Conservation (phyloP, 2,329 filamentous ascomycete species). For the Coleophoma crateriformis region DNA sequence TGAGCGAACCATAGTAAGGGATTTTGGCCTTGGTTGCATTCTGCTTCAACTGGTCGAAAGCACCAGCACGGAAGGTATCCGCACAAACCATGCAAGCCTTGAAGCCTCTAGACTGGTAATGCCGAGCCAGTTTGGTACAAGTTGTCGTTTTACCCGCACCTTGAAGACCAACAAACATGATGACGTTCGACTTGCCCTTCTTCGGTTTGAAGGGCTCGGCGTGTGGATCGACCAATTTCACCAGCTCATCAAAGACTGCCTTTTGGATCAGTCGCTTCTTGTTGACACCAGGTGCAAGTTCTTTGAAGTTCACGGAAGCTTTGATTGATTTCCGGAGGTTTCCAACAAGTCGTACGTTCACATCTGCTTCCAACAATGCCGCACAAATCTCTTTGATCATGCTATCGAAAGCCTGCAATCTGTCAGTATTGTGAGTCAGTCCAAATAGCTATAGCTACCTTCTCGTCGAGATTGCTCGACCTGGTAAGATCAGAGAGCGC, state of each 20-base stretch:
- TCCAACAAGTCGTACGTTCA: conserved; percentile 91
- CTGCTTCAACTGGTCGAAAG: conserved; percentile 97
- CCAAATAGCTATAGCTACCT: conserved; percentile 45
- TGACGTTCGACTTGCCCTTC: conserved; percentile 93
- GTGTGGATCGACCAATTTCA: conserved; percentile 92
- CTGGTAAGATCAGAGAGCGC: conserved; percentile 90
- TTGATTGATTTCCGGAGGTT: conserved; percentile 92
- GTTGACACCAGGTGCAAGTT: conserved; percentile 85
- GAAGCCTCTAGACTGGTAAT: conserved; percentile 92
- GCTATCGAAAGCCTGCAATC: conserved; percentile 75
- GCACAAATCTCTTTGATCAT: conserved; percentile 99
- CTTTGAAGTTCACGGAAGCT: conserved; percentile 86
- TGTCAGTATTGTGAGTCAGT: conserved; percentile 27
- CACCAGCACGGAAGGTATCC: conserved; percentile 96
- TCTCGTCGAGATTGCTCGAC: conserved; percentile 91
- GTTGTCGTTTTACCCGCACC: conserved; percentile 97
- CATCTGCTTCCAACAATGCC: conserved; percentile 92
- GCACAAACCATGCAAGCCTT: conserved; percentile 92
- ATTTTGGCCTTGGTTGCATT: conserved; percentile 99
- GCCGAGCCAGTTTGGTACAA: conserved; percentile 91
- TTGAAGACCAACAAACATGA: conserved; percentile 99
- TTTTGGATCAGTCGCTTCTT: conserved; percentile 99
- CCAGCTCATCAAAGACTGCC: conserved; percentile 93
- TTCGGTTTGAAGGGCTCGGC: conserved; percentile 94
- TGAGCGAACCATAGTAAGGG: conserved; percentile 94